Evolutionary conservation across 78 protist species (phyloP).

Genomic region (Acrasis kona): DNA sequence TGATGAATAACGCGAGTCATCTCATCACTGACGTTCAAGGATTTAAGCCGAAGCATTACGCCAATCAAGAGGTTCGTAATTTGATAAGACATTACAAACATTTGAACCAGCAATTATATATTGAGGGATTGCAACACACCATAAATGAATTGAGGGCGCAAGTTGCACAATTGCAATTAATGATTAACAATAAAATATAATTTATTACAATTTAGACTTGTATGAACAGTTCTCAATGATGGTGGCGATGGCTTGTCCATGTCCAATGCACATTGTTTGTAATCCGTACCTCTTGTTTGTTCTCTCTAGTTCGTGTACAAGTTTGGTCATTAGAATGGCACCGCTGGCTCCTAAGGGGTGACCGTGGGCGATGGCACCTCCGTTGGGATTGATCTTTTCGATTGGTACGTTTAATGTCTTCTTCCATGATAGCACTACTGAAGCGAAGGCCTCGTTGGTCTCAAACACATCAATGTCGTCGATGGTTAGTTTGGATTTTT

Average conservation of each 20-base stretch:
- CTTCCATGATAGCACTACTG: slow-evolving; percentile 15
- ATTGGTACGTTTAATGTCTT: slow-evolving; percentile 8
- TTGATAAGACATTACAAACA: not conserved
- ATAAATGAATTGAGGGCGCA: not conserved
- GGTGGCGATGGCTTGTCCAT: slow-evolving; percentile 63
- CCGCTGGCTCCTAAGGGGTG: slow-evolving; percentile 49
- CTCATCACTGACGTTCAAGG: not conserved
- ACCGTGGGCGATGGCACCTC: slow-evolving; percentile 47
- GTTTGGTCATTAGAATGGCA: slow-evolving; percentile 45
- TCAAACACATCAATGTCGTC: slow-evolving; percentile 34
- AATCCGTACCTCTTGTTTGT: slow-evolving; percentile 47
- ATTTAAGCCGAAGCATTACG: not conserved
- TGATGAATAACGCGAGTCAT: not conserved
- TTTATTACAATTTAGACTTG: not conserved
- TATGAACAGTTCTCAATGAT: slow-evolving; percentile 37
- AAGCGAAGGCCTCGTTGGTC: slow-evolving; percentile 45
- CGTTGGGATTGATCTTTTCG: slow-evolving; percentile 21
- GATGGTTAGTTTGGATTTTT: slow-evolving; percentile 11
- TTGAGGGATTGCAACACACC: not conserved
- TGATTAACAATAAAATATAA: too few species aligned
- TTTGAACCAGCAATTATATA: not conserved
- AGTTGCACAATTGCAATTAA: too few species aligned
- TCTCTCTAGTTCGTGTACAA: slow-evolving; percentile 59
- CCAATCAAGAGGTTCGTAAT: not conserved
- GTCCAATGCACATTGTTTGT: slow-evolving; percentile 72